Evolutionary conservation across 495 filamentous ascomycete species (phyloP), one percentile per base, ranked within the genome.

Genomic region (Tuber borchii): DNA sequence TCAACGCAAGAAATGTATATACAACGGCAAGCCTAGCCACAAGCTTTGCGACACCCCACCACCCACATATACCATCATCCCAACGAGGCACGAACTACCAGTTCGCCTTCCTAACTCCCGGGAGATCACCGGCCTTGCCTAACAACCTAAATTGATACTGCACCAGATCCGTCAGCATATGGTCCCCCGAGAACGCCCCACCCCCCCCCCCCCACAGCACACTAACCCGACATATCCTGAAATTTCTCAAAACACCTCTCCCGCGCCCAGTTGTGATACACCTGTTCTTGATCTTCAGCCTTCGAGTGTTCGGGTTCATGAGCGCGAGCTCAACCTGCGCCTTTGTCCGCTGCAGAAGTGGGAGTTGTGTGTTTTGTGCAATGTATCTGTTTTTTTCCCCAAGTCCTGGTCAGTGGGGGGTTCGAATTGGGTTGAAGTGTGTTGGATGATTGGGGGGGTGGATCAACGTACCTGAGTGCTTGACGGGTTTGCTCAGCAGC

Each of bases 291-390:
- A 99, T 94, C 86, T 97, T 93, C 71, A 95, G 97, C 40, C 92
- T 88, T 70, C 93, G 88, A 20, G 96, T 98, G 84, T 97, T 97
- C 87, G 88, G 87, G 85, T 97, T 93, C 96, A 97, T 98, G 85
- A 94, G 90, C 16, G 92, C 90, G 71, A 99, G 88, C 85, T 97
- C 90, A 42, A 99, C 87, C 86, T 97, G 94, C 56, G 96, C 95
- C 83, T 93, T 91, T 73, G 92, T 93, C 77, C 95, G 90, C 39
- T 90, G 90, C 78, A 94, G 90, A 71, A 89, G 86, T 10, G 94
- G 90, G 31, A 99, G 91, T 16, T 89, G 90, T 40, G 94, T 95
- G 85, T 99, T 99, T 83, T 91, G 93, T 84, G 97, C 91, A 78
- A 96, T 90, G 85, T 97, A 97, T 79, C 77, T 79, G 42, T 5